phyloP scores from a whole-genome alignment of 2,329 filamentous ascomycete species.

The Aureobasidium uvarum region DNA sequence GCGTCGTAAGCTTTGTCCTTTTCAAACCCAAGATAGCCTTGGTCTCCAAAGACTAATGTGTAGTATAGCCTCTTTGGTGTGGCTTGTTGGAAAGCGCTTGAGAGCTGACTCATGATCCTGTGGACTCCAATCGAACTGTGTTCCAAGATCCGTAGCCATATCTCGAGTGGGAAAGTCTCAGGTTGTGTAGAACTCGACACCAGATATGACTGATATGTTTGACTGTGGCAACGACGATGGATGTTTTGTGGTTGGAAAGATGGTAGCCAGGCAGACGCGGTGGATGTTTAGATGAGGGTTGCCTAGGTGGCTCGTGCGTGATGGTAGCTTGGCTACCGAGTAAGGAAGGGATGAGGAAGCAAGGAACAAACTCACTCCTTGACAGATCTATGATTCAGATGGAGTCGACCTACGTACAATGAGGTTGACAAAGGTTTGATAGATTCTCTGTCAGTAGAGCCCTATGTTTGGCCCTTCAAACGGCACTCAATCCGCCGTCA shows the following conservation, averaged over 20 bases:
- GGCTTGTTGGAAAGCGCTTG: background rate
- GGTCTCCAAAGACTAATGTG: background rate
- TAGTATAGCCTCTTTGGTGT: background rate
- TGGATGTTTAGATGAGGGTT: no score
- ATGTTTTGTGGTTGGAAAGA: background rate
- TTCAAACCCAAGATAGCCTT: background rate
- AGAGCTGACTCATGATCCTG: background rate
- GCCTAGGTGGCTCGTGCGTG: no score
- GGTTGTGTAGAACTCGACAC: background rate
- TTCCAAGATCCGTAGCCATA: background rate
- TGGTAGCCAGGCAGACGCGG: background rate
- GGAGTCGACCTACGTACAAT: no score
- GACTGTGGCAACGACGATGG: background rate
- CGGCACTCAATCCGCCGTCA: slow-evolving; percentile 76
- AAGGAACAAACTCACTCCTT: no score
- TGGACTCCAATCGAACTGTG: background rate
- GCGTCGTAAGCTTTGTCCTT: background rate
- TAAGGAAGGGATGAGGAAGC: no score
- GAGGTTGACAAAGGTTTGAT: no score
- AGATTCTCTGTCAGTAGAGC: no score
- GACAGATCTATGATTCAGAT: no score
- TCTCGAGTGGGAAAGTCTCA: background rate
- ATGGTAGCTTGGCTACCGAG: no score
- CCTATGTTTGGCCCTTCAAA: background rate
- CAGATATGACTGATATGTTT: background rate